Conservation (phyloP, 192 early-diverging fungal species). For the Umbelopsis sp. region DNA sequence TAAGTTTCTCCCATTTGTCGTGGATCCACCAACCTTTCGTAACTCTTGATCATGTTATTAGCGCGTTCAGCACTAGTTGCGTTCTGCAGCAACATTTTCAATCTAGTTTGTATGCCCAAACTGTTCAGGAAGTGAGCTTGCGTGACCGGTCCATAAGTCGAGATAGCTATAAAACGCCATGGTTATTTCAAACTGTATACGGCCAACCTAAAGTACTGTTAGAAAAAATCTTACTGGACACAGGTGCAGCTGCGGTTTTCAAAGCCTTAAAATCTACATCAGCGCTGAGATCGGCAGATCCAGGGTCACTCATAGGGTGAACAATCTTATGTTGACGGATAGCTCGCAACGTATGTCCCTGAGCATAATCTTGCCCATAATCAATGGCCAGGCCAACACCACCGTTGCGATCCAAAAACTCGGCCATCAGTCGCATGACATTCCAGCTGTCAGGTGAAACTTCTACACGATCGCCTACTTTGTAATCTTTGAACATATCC, state of each 20-base stretch:
- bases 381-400: slow-evolving; percentile 85
- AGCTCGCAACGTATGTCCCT: slow-evolving; percentile 81
- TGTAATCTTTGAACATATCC: slow-evolving; percentile 50
- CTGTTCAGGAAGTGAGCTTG: slow-evolving; percentile 77
- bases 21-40: slow-evolving; percentile 76
- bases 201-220: background rate
- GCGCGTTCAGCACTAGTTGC: slow-evolving; percentile 50
- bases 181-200: background rate
- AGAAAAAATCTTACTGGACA: slow-evolving; percentile 9
- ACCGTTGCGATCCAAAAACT: slow-evolving; percentile 63
- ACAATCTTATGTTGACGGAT: slow-evolving; percentile 84
- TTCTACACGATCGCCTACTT: slow-evolving; percentile 80
- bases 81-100: slow-evolving; percentile 67
- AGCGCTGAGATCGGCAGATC: slow-evolving; percentile 85
- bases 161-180: slow-evolving; percentile 7
- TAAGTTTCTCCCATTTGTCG: slow-evolving; percentile 87
- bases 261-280: slow-evolving; percentile 90
- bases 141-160: slow-evolving; percentile 75
- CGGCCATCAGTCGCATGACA: slow-evolving; percentile 67
- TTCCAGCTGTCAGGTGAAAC: slow-evolving; percentile 80
- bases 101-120: slow-evolving; percentile 80
- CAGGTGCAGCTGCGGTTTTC: slow-evolving; percentile 54
- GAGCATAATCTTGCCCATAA: slow-evolving; percentile 83
- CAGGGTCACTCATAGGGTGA: slow-evolving; percentile 77
- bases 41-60: slow-evolving; percentile 68